These are phyloP conservation scores for Ormosia emarginata DNA, from an alignment of 306 rosid genomes.

Conservation along the genomic window DNA sequence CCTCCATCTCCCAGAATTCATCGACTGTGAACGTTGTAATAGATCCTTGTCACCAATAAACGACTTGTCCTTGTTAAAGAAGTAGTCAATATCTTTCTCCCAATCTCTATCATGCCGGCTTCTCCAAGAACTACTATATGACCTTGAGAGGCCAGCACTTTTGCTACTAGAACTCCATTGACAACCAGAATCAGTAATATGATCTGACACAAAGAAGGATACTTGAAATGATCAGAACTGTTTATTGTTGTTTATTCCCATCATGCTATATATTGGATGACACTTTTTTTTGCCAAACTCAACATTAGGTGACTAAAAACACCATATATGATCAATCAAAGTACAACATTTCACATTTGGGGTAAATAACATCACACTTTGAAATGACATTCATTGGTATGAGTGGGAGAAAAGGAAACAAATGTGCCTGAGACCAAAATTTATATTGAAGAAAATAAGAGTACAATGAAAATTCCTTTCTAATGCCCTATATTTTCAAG, in stretches of 20 bases:
- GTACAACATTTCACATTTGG: not conserved
- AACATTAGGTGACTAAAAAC: not conserved
- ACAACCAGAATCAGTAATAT: not conserved
- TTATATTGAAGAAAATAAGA: not conserved
- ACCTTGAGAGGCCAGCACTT: slow-evolving; percentile 4
- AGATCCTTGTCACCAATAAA: slow-evolving; percentile 8
- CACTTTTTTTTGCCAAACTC: not conserved
- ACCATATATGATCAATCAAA: not conserved
- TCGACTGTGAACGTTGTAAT: slow-evolving; percentile 9
- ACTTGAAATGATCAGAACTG: not conserved
- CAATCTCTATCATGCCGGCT: not conserved
- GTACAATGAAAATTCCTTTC: not conserved
- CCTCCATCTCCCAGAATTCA: slow-evolving; percentile 4
- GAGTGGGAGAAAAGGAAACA: not conserved
- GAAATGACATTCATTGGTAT: not conserved
- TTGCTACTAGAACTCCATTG: not conserved
- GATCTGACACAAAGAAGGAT: slow-evolving; percentile 11
- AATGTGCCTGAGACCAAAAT: not conserved
- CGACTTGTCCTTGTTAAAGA: not conserved
- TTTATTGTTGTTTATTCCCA: not conserved
- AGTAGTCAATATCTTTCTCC: slow-evolving; percentile 11
- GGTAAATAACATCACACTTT: not conserved
- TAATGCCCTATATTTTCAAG: not conserved
- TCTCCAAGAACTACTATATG: slow-evolving; percentile 12
- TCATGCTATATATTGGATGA: not conserved